These are phyloP conservation scores for Akanthomyces dipterigenus DNA, from an alignment of 2,329 filamentous ascomycete species.

Conservation along the genomic window DNA sequence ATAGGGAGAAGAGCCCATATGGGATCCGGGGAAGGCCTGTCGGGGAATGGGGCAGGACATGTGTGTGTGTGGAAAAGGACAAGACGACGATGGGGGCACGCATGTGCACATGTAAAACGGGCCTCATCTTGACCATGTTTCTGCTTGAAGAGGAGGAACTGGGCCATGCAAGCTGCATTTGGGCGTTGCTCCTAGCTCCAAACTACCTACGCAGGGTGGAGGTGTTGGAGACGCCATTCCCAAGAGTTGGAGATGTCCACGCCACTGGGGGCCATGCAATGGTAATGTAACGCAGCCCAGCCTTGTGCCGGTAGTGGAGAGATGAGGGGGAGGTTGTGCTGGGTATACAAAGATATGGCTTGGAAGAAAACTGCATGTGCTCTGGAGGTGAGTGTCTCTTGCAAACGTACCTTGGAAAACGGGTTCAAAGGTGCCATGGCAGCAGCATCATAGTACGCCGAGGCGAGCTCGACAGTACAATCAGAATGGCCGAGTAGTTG, in stretches of 20 bases:
- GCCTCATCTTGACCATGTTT: neutral
- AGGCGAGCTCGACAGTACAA: constrained; percentile 20
- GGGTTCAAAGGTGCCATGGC: constrained; percentile 52
- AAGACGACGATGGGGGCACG: neutral
- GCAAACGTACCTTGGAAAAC: constrained; percentile 44
- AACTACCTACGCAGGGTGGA: too few species aligned
- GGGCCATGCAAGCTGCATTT: neutral
- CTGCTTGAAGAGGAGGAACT: neutral
- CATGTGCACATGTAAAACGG: neutral
- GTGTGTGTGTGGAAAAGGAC: neutral
- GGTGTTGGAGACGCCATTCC: neutral
- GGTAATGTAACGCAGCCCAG: neutral
- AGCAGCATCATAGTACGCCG: constrained; percentile 50
- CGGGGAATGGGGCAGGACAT: neutral
- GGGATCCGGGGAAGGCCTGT: neutral
- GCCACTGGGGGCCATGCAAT: neutral
- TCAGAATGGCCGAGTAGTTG: neutral
- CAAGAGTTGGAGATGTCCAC: constrained; percentile 4
- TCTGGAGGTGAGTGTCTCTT: too few species aligned
- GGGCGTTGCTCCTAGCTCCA: neutral
- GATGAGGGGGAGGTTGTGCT: neutral
- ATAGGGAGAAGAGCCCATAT: neutral
- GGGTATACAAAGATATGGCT: neutral
- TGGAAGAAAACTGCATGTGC: neutral
- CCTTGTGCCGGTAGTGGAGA: neutral